These are phyloP conservation scores for Myxozyma kluyveri DNA, from an alignment of 805 yeast genomes.

Conservation along the genomic window DNA sequence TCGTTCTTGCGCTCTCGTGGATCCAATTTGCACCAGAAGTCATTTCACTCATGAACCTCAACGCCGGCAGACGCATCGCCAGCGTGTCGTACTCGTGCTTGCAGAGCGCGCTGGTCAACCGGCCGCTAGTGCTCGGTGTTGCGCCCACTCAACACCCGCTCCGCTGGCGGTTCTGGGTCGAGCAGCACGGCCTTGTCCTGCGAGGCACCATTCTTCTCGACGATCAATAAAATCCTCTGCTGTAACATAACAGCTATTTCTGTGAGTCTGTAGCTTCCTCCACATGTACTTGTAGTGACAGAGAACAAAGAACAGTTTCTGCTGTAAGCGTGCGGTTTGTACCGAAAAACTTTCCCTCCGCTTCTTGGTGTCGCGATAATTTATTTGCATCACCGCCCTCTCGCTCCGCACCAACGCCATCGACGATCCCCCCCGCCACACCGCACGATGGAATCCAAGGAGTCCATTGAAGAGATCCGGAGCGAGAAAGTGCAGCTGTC, in stretches of 20 bases:
- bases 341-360: no score
- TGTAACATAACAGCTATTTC: no score
- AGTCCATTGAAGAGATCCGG: constrained; percentile 13
- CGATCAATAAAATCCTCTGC: no score
- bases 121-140: constrained; percentile 7
- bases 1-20: constrained; percentile 60
- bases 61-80: neutral
- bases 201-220: no score
- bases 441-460: no score
- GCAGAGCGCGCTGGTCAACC: constrained; percentile 6
- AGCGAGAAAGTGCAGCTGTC: constrained; percentile 7
- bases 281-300: no score
- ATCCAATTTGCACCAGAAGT: constrained; percentile 32
- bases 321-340: no score
- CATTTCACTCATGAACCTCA: neutral
- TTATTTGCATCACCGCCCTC: no score
- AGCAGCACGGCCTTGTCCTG: constrained; percentile 19
- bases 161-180: constrained; percentile 19
- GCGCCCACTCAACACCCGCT: neutral
- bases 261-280: no score
- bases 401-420: neutral
- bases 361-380: no score
- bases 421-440: no score
- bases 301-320: no score
- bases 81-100: constrained; percentile 22